A percentile compares a stretch with the other conserved stretches of the same genome.
phyloP scores from a whole-genome alignment of 148 eudicot genomes.

The Silene uniflora region DNA sequence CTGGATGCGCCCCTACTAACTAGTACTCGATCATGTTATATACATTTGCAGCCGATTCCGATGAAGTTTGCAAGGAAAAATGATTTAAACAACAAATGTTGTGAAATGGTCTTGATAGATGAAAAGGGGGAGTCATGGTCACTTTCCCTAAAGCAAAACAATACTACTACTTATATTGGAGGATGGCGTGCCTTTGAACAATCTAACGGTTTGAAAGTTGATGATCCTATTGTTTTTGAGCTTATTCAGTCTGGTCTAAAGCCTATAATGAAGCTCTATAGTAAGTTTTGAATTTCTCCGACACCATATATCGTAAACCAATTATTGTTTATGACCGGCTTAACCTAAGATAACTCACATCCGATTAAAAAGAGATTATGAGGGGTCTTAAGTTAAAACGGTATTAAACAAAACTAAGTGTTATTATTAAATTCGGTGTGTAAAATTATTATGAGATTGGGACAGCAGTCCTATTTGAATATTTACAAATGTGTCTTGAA shows the following conservation, averaged over 20 bases:
- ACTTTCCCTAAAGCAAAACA: not conserved
- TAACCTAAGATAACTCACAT: too few species aligned
- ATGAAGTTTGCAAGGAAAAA: constrained; percentile 11
- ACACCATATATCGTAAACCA: too few species aligned
- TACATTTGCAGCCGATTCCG: constrained; percentile 3
- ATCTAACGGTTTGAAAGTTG: constrained; percentile 1
- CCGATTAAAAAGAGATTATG: too few species aligned
- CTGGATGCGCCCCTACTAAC: too few species aligned
- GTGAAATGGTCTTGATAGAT: not conserved
- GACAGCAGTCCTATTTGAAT: too few species aligned
- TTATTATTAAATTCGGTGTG: too few species aligned
- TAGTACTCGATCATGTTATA: too few species aligned
- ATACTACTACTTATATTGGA: not conserved
- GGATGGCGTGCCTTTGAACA: not conserved
- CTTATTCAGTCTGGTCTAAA: constrained; percentile 3
- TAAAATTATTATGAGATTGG: too few species aligned
- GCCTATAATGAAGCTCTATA: not conserved
- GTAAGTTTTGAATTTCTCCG: not conserved
- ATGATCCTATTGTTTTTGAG: constrained; percentile 19
- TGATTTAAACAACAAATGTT: not conserved
- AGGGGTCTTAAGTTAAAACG: too few species aligned
- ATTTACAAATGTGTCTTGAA: too few species aligned
- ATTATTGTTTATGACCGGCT: too few species aligned
- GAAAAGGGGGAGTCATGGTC: not conserved
- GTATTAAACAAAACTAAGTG: too few species aligned